These are phyloP conservation scores for Euphorbia tirucalli DNA, from an alignment of 345 rosid genomes.

Conservation along the genomic window DNA sequence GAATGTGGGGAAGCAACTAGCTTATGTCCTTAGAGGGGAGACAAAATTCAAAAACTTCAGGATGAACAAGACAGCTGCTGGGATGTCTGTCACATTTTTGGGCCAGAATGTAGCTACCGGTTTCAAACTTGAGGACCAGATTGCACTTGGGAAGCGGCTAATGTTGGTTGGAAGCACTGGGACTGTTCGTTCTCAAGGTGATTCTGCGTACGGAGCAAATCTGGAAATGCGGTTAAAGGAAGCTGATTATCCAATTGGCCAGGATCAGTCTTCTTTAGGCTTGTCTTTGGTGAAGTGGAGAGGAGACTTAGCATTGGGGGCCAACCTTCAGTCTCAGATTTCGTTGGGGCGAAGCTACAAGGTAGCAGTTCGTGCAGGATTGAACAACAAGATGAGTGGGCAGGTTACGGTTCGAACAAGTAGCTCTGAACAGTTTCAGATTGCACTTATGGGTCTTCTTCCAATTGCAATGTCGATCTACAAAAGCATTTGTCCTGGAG, in stretches of 20 bases:
- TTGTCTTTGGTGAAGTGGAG: conserved; percentile 91
- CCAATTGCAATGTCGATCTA: conserved; percentile 70
- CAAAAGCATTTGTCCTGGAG: conserved; percentile 65
- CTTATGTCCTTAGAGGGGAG: conserved; percentile 78
- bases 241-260: conserved; percentile 85
- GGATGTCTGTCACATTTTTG: conserved; percentile 72
- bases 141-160: conserved; percentile 70
- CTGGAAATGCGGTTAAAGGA: conserved; percentile 77
- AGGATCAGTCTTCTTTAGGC: conserved; percentile 83
- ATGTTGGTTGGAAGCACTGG: conserved; percentile 85
- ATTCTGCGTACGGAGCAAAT: conserved; percentile 87
- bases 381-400: conserved; percentile 92
- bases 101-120: conserved; percentile 88
- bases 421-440: conserved; percentile 93
- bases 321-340: conserved; percentile 84
- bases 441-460: conserved; percentile 69
- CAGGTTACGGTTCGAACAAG: conserved; percentile 75
- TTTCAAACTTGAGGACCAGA: conserved; percentile 81
- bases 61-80: conserved; percentile 72
- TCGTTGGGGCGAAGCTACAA: conserved; percentile 72
- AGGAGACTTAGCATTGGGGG: conserved; percentile 89
- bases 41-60: conserved; percentile 73
- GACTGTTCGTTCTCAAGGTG: conserved; percentile 68
- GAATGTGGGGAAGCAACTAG: conserved; percentile 89
- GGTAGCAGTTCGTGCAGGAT: conserved; percentile 81